These are phyloP conservation scores for Phanerodontia chrysosporium DNA, from an alignment of 768 basidiomycete species.

Conservation along the genomic window DNA sequence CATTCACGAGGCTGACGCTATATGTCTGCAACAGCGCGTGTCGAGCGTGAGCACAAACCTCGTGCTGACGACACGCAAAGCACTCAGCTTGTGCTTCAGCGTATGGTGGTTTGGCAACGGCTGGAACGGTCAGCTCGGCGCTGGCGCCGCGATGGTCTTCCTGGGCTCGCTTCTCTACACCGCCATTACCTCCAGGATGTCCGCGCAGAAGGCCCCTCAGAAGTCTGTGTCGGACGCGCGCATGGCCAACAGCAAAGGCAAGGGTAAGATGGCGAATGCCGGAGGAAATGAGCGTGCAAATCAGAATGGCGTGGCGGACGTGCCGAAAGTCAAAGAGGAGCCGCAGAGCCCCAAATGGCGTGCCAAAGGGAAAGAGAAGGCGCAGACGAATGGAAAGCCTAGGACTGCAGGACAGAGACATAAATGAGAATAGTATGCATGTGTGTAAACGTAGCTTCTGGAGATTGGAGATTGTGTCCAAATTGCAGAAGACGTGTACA, in stretches of 20 bases:
- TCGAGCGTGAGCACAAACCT: slow-evolving; percentile 81
- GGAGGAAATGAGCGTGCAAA: background rate
- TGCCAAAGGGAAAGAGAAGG: background rate
- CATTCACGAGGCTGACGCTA: background rate
- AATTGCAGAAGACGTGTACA: too few relatives aligned
- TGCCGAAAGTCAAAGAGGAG: background rate
- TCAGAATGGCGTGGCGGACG: background rate
- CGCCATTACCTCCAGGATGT: background rate
- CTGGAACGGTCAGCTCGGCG: slow-evolving; percentile 59
- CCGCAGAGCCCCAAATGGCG: background rate
- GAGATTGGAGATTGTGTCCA: too few relatives aligned
- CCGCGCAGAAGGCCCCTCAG: background rate
- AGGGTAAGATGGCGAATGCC: background rate
- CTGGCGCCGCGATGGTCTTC: slow-evolving; percentile 75
- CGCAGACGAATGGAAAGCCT: background rate
- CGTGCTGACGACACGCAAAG: slow-evolving; percentile 76
- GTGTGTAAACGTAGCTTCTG: too few relatives aligned
- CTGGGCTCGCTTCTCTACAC: slow-evolving; percentile 58
- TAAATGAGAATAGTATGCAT: too few relatives aligned
- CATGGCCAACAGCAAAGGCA: background rate
- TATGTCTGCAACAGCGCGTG: slow-evolving; percentile 43
- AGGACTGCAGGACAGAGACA: too few relatives aligned
- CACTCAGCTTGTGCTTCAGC: slow-evolving; percentile 72
- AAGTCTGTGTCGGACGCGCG: background rate
- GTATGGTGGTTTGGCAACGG: slow-evolving; percentile 83